Evolutionary conservation across 139 green algal species (phyloP), one percentile per base, ranked within the genome.

Genomic region (Zygnema circumcarinatum): DNA sequence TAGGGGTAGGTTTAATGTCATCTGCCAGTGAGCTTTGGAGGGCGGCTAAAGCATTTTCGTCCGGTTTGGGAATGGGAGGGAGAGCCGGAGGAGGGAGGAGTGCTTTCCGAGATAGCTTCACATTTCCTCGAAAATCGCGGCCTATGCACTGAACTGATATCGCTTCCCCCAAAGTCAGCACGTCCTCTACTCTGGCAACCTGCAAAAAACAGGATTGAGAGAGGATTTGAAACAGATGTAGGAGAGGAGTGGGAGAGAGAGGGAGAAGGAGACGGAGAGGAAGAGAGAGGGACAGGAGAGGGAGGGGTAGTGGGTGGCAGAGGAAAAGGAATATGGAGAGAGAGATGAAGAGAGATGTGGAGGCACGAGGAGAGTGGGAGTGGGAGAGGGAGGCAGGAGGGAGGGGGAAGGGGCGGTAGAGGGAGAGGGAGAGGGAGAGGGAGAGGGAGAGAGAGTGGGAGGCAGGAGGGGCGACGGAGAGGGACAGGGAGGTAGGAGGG

Each of bases 31-130:
- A 62, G 47, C 16, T 62, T 62, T 62, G 47, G 47, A 62, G 47
- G 47, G 47, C 47, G 7, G 47, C 16, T 62, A 62, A 62, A 7
- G 16, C 47, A 25, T 7, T 62, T n/a, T n/a, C n/a, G 47, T 62
- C 47, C 47, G 16, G 7, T 78, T 39, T 78, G 3, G 69, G 69
- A 38, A 16, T 78, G 7, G 32, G 33, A 21, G 75, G 32, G 35
- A 38, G 40, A 29, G 81, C 33, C 25, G 83, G 83, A 25, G 25
- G 79, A 31, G 83, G 83, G n/a, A 88, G 31, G 79, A 90, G 76
- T 16, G 85, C 85, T 33, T 87, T 90, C n/a, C 32, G 29, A 16
- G 85, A 90, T 1, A 90, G 62, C 75, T 88, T 87, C 21, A 88
- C 29, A 79, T 90, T 88, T 47, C 85, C 85, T n/a, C 85, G 81